These are phyloP conservation scores for Stephanodiscus minutulus DNA, from an alignment of 108 stramenopile species.

Conservation along the genomic window DNA sequence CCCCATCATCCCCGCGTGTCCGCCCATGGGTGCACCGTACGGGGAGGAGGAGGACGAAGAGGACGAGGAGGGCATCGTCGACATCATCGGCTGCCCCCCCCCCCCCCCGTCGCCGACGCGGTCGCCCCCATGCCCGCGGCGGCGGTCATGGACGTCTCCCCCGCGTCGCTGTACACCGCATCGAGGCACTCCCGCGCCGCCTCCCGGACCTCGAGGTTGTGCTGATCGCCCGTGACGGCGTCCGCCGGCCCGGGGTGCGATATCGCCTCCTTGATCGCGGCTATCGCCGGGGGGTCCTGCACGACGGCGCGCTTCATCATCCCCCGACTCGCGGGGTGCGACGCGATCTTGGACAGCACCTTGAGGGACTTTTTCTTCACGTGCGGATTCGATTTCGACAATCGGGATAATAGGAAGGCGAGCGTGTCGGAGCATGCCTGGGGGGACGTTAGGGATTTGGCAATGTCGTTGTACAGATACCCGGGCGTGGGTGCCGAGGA, in stretches of 20 bases:
- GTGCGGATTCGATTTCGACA: conserved; percentile 88
- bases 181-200: conserved; percentile 97
- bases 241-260: conserved; percentile 90
- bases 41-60: no score
- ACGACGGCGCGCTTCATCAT: conserved; percentile 90
- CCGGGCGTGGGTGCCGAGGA: conserved; percentile 95
- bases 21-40: conserved; percentile 46
- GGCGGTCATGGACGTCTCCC: conserved; percentile 8
- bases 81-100: conserved; percentile 28
- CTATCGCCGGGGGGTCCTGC: conserved; percentile 70
- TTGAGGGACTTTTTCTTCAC: conserved; percentile 91
- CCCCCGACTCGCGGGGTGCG: conserved; percentile 56
- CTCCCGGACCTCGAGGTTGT: conserved; percentile 83
- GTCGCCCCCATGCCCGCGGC: conserved; percentile 1
- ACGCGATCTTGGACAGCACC: conserved; percentile 71
- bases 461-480: conserved; percentile 97
- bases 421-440: conserved; percentile 76
- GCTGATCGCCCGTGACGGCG: conserved; percentile 94
- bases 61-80: no score
- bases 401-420: conserved; percentile 69
- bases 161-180: conserved; percentile 85
- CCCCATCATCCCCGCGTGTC: no score
- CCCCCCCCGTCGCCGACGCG: conserved; percentile 3
- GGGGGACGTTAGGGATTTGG: conserved; percentile 82
- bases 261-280: conserved; percentile 87